Conservation (phyloP, 2,329 filamentous ascomycete species). For the Pleurostoma richardsiae region DNA sequence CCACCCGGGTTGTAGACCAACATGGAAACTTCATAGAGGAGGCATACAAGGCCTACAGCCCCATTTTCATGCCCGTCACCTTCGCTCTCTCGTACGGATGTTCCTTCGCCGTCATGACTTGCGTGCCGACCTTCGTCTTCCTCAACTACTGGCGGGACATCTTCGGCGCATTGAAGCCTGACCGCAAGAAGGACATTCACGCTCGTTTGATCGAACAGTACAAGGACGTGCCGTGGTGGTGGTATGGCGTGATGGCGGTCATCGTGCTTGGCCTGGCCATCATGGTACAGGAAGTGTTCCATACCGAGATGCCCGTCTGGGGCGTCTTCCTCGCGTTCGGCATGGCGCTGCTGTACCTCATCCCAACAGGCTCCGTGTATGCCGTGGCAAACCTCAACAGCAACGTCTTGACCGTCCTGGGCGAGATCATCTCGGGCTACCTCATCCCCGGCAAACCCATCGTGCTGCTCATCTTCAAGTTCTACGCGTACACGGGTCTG, state of each 20-base stretch:
- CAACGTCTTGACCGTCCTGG: slow-evolving; percentile 2
- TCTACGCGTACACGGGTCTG: slow-evolving; percentile 25
- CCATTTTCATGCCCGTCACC: neutral
- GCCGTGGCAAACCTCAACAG: neutral
- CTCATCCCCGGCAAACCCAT: slow-evolving; percentile 1
- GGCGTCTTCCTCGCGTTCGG: slow-evolving; percentile 1
- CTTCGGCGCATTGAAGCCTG: too few relatives aligned
- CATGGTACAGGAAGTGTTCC: neutral
- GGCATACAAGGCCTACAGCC: slow-evolving; percentile 16
- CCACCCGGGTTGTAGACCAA: slow-evolving; percentile 12
- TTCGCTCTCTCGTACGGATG: too few relatives aligned
- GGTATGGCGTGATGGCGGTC: slow-evolving; percentile 25
- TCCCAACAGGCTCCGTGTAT: slow-evolving; percentile 1
- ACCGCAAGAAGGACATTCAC: slow-evolving; percentile 26
- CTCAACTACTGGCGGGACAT: too few relatives aligned
- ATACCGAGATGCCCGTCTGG: slow-evolving; percentile 3
- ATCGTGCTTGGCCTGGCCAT: slow-evolving; percentile 16
- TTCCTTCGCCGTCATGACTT: too few relatives aligned
- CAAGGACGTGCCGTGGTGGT: slow-evolving; percentile 41
- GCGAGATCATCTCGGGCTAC: slow-evolving; percentile 1
- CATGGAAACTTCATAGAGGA: slow-evolving; percentile 12
- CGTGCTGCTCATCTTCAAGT: neutral
- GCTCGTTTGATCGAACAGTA: slow-evolving; percentile 40
- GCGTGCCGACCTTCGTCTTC: too few relatives aligned
- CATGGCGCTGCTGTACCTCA: slow-evolving; percentile 1